Evolutionary conservation across 140 eudicot genomes (phyloP).

Genomic region (Anethum foeniculum): DNA sequence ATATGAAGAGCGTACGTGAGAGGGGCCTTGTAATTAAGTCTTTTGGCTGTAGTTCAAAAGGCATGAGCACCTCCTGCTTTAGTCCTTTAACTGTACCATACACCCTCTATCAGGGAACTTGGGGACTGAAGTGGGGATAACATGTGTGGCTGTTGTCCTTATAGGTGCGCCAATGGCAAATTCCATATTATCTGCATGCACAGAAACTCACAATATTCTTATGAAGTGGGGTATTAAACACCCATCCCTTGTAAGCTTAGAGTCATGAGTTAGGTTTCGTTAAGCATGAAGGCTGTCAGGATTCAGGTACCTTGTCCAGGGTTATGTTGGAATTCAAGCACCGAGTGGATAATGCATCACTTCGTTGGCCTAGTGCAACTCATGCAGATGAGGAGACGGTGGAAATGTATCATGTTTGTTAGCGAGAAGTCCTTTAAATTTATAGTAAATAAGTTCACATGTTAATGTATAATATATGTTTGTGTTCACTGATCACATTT

Average conservation of each 20-base stretch:
- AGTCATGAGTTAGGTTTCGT: not conserved
- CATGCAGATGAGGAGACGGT: not conserved
- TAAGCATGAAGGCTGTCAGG: not conserved
- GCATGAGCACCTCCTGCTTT: not conserved
- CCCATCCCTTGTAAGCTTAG: not conserved
- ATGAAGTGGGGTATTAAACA: not conserved
- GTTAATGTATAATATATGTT: not conserved
- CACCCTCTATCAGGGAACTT: not conserved
- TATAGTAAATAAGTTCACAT: not conserved
- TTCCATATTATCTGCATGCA: not conserved
- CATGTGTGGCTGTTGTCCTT: not conserved
- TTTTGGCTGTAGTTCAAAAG: not conserved
- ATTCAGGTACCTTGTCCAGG: not conserved
- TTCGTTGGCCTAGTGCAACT: not conserved
- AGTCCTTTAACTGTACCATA: not conserved
- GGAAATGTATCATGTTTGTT: not conserved
- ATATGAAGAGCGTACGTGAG: not conserved
- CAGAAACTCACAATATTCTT: not conserved
- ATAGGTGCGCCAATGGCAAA: not conserved
- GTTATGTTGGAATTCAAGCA: not conserved
- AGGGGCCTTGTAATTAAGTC: not conserved
- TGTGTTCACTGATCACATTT: not conserved
- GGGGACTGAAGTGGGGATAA: not conserved
- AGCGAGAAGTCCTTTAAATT: not conserved
- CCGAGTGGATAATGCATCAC: not conserved